phyloP scores from a whole-genome alignment of 2,329 filamentous ascomycete species.

The Trichoderma aggressivum region DNA sequence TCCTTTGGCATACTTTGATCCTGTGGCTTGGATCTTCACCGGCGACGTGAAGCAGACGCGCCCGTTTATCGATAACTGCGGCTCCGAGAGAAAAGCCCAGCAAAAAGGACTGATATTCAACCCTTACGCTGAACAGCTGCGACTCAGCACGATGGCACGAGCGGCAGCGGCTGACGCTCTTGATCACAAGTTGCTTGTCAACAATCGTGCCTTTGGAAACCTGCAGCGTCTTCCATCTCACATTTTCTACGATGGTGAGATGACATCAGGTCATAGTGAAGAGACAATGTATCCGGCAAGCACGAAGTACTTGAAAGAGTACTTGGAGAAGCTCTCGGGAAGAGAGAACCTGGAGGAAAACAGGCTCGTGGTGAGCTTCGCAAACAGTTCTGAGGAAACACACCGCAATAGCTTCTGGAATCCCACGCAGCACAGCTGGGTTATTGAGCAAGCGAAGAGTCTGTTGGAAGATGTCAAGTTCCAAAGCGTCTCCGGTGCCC shows the following conservation, averaged over 20 bases:
- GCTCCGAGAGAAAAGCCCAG: slow-evolving; percentile 19
- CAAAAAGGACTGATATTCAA: slow-evolving; percentile 29
- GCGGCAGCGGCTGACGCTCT: slow-evolving; percentile 33
- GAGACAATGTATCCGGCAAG: slow-evolving; percentile 28
- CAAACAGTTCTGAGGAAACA: slow-evolving; percentile 27
- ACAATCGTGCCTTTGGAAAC: slow-evolving; percentile 37
- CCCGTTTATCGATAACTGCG: slow-evolving; percentile 38
- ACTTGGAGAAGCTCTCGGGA: slow-evolving; percentile 29
- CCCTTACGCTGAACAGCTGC: slow-evolving; percentile 32
- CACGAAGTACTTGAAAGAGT: slow-evolving; percentile 28
- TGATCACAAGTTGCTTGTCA: slow-evolving; percentile 34
- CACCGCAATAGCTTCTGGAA: slow-evolving; percentile 41
- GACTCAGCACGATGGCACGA: slow-evolving; percentile 39
- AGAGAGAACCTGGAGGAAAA: slow-evolving; percentile 29
- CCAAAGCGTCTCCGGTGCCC: slow-evolving; percentile 27
- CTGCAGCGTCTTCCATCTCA: slow-evolving; percentile 41
- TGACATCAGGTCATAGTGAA: slow-evolving; percentile 33
- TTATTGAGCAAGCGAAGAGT: slow-evolving; percentile 31
- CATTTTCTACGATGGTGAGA: slow-evolving; percentile 40
- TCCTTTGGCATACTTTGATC: slow-evolving; percentile 41
- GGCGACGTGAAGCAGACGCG: slow-evolving; percentile 45
- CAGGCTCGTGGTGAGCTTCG: slow-evolving; percentile 35
- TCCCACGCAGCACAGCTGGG: slow-evolving; percentile 36
- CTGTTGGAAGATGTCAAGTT: slow-evolving; percentile 35
- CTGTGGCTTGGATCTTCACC: slow-evolving; percentile 43